Evolutionary conservation across 176 grass and related monocot species (phyloP), one percentile per base, ranked within the genome.

Genomic region (Bromus sterilis): DNA sequence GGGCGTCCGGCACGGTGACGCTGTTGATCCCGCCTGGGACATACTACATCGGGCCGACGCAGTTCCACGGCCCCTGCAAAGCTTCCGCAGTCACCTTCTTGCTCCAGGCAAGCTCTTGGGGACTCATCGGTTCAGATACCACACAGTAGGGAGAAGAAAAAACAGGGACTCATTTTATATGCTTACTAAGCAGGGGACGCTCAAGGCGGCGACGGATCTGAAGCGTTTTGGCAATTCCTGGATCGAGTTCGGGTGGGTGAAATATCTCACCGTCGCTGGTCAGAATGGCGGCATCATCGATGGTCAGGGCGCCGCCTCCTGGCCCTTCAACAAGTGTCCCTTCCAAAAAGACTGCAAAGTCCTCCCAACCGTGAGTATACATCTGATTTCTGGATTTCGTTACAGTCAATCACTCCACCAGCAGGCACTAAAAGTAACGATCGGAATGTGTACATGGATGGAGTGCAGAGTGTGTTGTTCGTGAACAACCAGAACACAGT

Each of bases 301-400:
- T 66, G 94, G 90, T 23, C 94, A 97, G 65, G 94, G 94, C 46
- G 68, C 84, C 53, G 25, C 51, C 26, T 89, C 94, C 21, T 97
- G 94, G 94, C 78, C 81, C 4, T 91, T 68, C 34, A 91, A 93
- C 84, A 71, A 83, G 32, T 97, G 94, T 56, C 86, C 89, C n/a
- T 35, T 72, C 37, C 56, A 43, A 8, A 97, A 89, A 72, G 70
- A 89, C 25, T 93, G 94, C 89, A 91, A 88, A 67, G 80, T 93
- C 40, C 91, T 97, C 1, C 91, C 94, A 6, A 87, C 81, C 4
- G 94, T 97, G 82, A 87, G 76, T 53, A 21, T 53, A 14, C 49
- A n/a, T 28, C 28, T 18, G 23, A 8, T 21, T 44, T 31, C 2
- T 18, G 18, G 23, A 8, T 21, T 44, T 31, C 2, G 31, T 18